These are phyloP conservation scores for Erythrobasidium hasegawianum DNA, from an alignment of 1,284 basidiomycete genomes.

Conservation along the genomic window DNA sequence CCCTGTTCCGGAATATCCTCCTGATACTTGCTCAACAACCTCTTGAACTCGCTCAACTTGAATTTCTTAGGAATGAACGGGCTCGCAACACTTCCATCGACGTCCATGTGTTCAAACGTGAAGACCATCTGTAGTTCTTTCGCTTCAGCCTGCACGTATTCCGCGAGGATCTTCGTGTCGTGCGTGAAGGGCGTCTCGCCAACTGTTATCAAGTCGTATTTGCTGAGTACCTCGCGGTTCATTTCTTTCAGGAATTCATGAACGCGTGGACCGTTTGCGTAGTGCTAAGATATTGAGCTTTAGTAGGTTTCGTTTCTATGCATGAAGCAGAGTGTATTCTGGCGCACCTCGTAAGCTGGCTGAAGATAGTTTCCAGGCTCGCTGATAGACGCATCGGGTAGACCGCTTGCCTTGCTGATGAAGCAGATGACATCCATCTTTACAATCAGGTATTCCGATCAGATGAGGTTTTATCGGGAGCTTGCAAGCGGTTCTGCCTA, in stretches of 20 bases:
- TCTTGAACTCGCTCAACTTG: slow-evolving; percentile 59
- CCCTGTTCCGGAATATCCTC: background rate
- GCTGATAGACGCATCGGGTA: slow-evolving; percentile 63
- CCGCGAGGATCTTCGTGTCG: background rate
- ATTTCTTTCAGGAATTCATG: slow-evolving; percentile 68
- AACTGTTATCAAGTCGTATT: slow-evolving; percentile 60
- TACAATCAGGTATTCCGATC: background rate
- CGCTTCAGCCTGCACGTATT: slow-evolving; percentile 60
- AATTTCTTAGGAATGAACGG: slow-evolving; percentile 55
- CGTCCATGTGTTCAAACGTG: slow-evolving; percentile 60
- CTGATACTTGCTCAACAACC: slow-evolving; percentile 61
- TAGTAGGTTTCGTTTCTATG: background rate
- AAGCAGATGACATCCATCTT: slow-evolving; percentile 70
- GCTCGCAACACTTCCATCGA: slow-evolving; percentile 50
- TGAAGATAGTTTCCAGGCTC: slow-evolving; percentile 59
- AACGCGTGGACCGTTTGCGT: slow-evolving; percentile 62
- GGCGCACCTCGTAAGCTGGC: slow-evolving; percentile 52
- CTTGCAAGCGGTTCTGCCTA: no score
- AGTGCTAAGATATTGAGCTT: slow-evolving; percentile 47
- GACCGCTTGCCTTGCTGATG: slow-evolving; percentile 61
- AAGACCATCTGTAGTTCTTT: slow-evolving; percentile 68
- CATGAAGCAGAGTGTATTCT: slow-evolving; percentile 56
- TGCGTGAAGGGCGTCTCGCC: slow-evolving; percentile 61
- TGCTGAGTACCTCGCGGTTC: slow-evolving; percentile 59
- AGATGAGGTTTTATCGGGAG: background rate